Base-by-base conservation (phyloP, 352 stramenopile species). In the Globisporangium iwayamae region DNA sequence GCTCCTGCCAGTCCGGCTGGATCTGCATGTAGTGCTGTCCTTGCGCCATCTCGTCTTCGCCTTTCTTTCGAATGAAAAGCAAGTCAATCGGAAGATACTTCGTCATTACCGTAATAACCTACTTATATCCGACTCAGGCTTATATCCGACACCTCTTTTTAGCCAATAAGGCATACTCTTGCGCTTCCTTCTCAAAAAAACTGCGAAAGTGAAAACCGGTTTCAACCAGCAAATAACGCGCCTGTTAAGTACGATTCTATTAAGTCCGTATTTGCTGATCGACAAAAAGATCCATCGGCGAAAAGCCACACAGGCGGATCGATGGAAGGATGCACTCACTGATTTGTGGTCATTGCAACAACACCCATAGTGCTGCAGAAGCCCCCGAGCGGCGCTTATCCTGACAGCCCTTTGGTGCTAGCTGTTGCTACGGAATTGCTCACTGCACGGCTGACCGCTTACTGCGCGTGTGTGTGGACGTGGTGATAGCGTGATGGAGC, bases 1-100 rank as follows among this genome's bases (percentile, higher is more conserved):
- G 43, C 7, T 46, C 48, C 53, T 77, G 55, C 83, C 83, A 92
- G 65, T 92, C 81, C 11, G 76, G 69, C 71, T 90, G 72, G 57
- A 92, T 69, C 68, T 90, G 77, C 74, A 89, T 74, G 74, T 87
- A 89, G 32, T 67, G 54, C 60, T 1, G 13, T 32, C 51, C 25
- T 22, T 50, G 47, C 54, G 54, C 14, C 11, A n/a, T 53, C 47
- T 39, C 11, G 14, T 50, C 34, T 52, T 39, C 18, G 13, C 22
- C 47, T 52, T 13, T 6, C 20, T 32, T 51, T 30, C 16, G 50
- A 39, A 55, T 55, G 25, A 28, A 28, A 28, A 28, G 25, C 25
- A 3, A 28, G 25, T 28, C 25, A 2, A 28, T 28, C 25, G 25
- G 25, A 28, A 28, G 25, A 28, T 28, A 28, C 25, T 28, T 28